phyloP scores from a whole-genome alignment of 2,329 filamentous ascomycete genomes.

The Aspergillus neoniger region DNA sequence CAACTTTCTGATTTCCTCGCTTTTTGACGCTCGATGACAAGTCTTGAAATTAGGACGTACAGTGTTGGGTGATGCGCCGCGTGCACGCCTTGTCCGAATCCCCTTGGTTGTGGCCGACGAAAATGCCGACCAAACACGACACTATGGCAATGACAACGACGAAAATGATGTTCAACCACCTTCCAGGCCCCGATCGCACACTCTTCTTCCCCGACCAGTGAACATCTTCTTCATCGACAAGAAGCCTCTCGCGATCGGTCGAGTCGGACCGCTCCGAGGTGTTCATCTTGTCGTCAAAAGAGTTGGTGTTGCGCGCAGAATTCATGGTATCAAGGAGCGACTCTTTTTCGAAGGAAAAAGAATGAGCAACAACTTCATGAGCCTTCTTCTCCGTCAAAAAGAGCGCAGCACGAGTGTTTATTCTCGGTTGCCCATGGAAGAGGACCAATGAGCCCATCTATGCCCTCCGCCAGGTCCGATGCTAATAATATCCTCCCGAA shows the following conservation, averaged over 20 bases:
- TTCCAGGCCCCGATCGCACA: not conserved
- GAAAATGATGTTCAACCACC: conserved; percentile 16
- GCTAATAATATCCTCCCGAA: conserved; percentile 4
- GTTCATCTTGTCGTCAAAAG: conserved; percentile 11
- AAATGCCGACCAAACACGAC: conserved; percentile 23
- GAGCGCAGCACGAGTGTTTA: not conserved
- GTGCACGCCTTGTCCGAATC: conserved; percentile 27
- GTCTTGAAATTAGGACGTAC: conserved; percentile 12
- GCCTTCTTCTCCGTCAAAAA: not conserved
- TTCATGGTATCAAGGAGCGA: not conserved
- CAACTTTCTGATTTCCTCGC: not conserved
- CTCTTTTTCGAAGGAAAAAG: not conserved
- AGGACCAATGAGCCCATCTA: not conserved
- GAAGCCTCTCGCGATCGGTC: conserved; percentile 9
- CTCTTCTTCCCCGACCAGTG: conserved; percentile 8
- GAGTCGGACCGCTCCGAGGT: not conserved
- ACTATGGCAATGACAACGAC: conserved; percentile 18
- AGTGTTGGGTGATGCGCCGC: conserved; percentile 27
- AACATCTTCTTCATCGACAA: conserved; percentile 4
- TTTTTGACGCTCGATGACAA: too few species aligned
- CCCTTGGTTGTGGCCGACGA: conserved; percentile 14
- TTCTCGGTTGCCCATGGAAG: not conserved
- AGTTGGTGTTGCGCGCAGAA: not conserved
- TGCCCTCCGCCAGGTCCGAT: conserved; percentile 2
- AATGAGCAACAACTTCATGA: not conserved